phyloP scores from a whole-genome alignment of 2,329 filamentous ascomycete genomes.

The Calonectria hawksworthii region DNA sequence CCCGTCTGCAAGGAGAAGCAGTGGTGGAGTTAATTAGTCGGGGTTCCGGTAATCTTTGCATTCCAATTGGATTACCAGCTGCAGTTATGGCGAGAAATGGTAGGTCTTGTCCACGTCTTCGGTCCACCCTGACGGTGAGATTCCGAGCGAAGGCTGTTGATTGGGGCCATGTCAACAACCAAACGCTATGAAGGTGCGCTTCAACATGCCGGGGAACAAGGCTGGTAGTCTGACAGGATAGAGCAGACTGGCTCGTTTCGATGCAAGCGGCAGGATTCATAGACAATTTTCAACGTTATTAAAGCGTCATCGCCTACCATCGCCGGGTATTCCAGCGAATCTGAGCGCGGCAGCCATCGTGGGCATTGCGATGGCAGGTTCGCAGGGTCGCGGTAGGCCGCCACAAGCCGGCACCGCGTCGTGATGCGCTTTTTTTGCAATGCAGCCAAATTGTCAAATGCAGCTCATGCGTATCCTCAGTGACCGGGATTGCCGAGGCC shows the following conservation, averaged over 20 bases:
- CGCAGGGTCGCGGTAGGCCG: not conserved
- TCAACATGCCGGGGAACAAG: constrained; percentile 19
- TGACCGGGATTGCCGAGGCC: constrained; percentile 13
- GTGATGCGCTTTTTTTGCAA: not conserved
- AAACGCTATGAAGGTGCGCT: constrained; percentile 23
- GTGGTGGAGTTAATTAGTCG: constrained; percentile 41
- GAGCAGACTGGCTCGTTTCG: not conserved
- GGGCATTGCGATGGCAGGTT: constrained; percentile 3
- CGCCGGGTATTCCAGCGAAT: not conserved
- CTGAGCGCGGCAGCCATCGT: not conserved
- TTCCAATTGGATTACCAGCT: constrained; percentile 43
- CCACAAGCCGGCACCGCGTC: constrained; percentile 1
- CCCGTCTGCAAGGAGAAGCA: constrained; percentile 37
- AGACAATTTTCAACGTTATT: constrained; percentile 23
- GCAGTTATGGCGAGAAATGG: constrained; percentile 35
- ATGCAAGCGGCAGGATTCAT: constrained; percentile 21
- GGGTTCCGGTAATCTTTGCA: constrained; percentile 38
- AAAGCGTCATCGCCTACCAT: constrained; percentile 14
- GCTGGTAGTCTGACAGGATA: constrained; percentile 19
- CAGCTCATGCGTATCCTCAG: constrained; percentile 12
- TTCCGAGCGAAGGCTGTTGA: constrained; percentile 22
- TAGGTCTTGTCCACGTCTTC: constrained; percentile 28
- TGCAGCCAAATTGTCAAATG: constrained; percentile 1
- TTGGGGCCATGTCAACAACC: constrained; percentile 41
- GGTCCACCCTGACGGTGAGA: constrained; percentile 29